phyloP scores from a whole-genome alignment of 345 rosid species.

The Eucalyptus rudis region DNA sequence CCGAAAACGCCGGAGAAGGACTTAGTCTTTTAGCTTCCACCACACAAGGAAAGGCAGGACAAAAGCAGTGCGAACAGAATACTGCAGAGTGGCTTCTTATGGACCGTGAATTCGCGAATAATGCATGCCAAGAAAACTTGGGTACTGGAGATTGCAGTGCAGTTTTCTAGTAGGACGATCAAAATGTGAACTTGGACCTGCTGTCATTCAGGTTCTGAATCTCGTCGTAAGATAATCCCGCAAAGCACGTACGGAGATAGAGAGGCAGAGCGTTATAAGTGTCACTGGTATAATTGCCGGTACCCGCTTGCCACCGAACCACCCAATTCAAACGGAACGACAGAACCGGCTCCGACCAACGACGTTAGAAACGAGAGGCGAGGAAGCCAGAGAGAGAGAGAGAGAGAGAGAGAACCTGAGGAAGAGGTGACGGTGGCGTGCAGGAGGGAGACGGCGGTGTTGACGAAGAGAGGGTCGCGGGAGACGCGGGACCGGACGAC shows the following conservation, averaged over 20 bases:
- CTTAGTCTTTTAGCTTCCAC: not conserved
- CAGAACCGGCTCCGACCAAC: not conserved
- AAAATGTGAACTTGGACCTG: not conserved
- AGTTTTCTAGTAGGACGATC: not conserved
- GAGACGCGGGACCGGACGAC: conserved; percentile 36
- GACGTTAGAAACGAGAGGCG: not conserved
- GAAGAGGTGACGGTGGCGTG: conserved; percentile 68
- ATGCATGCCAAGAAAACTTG: not conserved
- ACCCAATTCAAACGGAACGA: not conserved
- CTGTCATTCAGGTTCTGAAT: not conserved
- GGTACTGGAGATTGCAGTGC: not conserved
- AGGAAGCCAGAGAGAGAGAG: not conserved
- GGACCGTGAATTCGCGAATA: not conserved
- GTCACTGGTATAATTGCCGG: not conserved
- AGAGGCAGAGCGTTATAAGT: not conserved
- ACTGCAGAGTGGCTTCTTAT: not conserved
- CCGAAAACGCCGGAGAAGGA: not conserved
- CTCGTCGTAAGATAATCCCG: not conserved
- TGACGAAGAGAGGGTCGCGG: conserved; percentile 83
- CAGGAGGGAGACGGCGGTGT: conserved; percentile 80
- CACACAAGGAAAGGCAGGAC: not conserved
- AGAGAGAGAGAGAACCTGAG: conserved; percentile 30
- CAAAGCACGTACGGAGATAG: not conserved
- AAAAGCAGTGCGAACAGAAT: not conserved
- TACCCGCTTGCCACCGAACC: not conserved